Evolutionary conservation across 257 asterid species (phyloP), one percentile per base, ranked within the genome.

Genomic region (Solanum appendiculatum): DNA sequence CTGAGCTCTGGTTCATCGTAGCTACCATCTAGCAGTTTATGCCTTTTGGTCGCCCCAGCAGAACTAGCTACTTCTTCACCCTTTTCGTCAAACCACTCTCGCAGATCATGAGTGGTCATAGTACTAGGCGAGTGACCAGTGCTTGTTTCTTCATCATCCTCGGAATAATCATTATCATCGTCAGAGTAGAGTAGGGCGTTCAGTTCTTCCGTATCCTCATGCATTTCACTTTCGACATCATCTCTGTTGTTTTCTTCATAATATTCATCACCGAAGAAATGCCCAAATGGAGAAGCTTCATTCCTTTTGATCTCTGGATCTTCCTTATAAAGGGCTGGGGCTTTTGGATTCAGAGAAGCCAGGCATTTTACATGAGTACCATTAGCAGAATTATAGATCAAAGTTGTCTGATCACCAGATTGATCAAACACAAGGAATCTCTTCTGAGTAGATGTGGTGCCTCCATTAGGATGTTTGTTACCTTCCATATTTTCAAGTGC

Each of bases 101-200:
- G 93, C 21, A 63, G 23, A 51, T 87, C 88, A 54, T 92, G 92
- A 63, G 91, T 92, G 0, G 96, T 94, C 97, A 94, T 91, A 25
- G 96, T 92, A 84, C 98, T 93, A 40, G 99, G 99, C 3, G 99
- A 96, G 89, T 96, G 98, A 21, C 98, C 99, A 0, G 98, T 95
- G 91, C 99, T 97, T 11, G 93, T 91, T 58, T 88, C 96, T 86
- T 96, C 99, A 68, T 94, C 98, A 27, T 93, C 96, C 86, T 94
- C 95, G 0, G 93, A 91, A 81, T 51, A 88, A 80, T 93, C 93
- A 86, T 80, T 44, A 37, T 90, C 96, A 44, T 88, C 86, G 39
- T 95, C 99, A 34, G 99, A 97, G 89, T 86, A 95, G 14, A 97
- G 95, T 33, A 97, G 91, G 69, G 98, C 99, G 73, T 97, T 89